phyloP scores from a whole-genome alignment of 129 eudicot species.

The Pseudognaphalium luteoalbum region DNA sequence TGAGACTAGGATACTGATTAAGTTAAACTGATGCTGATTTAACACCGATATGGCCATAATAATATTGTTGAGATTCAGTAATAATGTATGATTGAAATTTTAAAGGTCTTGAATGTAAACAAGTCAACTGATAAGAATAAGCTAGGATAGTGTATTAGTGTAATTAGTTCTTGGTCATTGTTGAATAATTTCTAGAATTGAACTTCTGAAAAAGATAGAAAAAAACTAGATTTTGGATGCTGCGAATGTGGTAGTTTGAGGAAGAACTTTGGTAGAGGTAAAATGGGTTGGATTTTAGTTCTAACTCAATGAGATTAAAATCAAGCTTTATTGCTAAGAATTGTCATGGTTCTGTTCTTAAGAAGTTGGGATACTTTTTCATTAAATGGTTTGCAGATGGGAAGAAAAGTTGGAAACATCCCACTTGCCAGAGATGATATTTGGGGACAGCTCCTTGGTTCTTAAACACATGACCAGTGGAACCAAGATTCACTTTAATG shows the following conservation, averaged over 20 bases:
- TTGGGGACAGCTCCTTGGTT: conserved; percentile 82
- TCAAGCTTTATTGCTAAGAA: neutral
- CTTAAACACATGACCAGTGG: conserved; percentile 75
- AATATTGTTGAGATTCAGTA: neutral
- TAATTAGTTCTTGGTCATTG: too few relatives aligned
- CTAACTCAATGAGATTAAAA: too few relatives aligned
- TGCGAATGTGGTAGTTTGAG: too few relatives aligned
- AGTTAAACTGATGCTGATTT: neutral
- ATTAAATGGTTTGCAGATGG: conserved; percentile 64
- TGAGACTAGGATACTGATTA: neutral
- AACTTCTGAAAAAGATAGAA: neutral
- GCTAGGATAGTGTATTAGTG: neutral
- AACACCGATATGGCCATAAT: neutral
- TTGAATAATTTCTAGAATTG: neutral
- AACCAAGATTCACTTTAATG: conserved; percentile 64
- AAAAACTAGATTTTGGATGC: too few relatives aligned
- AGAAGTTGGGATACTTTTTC: neutral
- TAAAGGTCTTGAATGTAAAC: neutral
- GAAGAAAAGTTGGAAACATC: conserved; percentile 89
- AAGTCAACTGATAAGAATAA: neutral
- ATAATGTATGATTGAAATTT: too few relatives aligned
- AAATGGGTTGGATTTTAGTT: neutral
- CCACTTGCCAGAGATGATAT: conserved; percentile 94
- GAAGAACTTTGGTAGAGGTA: too few relatives aligned
- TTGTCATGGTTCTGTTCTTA: neutral